A percentile compares a stretch with the other conserved stretches of the same genome.
Evolutionary conservation across 1,139 yeast species (phyloP).

Genomic region (Meyerozyma elateridarum): DNA sequence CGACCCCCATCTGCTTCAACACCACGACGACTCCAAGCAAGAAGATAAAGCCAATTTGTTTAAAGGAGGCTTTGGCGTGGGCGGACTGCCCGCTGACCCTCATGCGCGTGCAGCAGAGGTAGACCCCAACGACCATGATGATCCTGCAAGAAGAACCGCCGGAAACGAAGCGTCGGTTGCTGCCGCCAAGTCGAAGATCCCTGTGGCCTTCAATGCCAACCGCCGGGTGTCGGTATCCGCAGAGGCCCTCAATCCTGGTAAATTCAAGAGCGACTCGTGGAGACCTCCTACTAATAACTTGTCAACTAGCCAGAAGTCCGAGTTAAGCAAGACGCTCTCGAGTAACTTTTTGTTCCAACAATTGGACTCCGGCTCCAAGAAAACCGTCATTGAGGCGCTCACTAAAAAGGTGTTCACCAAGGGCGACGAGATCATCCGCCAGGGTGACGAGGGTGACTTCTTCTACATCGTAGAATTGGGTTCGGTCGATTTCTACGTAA

Average conservation of each 20-base stretch:
- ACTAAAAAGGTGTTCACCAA: slow-evolving; percentile 61
- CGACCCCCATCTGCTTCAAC: slow-evolving; percentile 54
- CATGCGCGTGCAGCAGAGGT: slow-evolving; percentile 21
- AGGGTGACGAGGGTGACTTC: slow-evolving; percentile 96
- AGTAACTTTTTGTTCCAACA: slow-evolving; percentile 80
- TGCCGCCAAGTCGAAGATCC: slow-evolving; percentile 28
- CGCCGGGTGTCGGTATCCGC: slow-evolving; percentile 88
- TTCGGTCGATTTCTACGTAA: slow-evolving; percentile 72
- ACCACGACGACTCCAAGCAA: slow-evolving; percentile 16
- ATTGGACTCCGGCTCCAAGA: slow-evolving; percentile 67
- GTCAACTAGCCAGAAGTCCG: slow-evolving; percentile 57
- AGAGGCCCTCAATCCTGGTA: slow-evolving; percentile 62
- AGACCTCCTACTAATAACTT: slow-evolving; percentile 68
- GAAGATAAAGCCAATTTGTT: slow-evolving; percentile 22
- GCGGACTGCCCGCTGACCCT: slow-evolving; percentile 19
- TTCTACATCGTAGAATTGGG: slow-evolving; percentile 89
- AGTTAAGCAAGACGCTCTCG: slow-evolving; percentile 67
- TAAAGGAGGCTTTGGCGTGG: slow-evolving; percentile 43
- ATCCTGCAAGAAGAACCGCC: slow-evolving; percentile 5
- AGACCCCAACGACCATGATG: slow-evolving; percentile 26
- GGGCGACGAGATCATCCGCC: slow-evolving; percentile 70
- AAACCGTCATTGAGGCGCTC: slow-evolving; percentile 76
- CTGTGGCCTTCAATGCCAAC: slow-evolving; percentile 65
- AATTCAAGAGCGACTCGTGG: slow-evolving; percentile 59
- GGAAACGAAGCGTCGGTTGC: slow-evolving; percentile 10